Percentiles rank a stretch among this genome's conserved stretches.
phyloP scores from a whole-genome alignment of 257 asterid species.

The Anisodus acutangulus region DNA sequence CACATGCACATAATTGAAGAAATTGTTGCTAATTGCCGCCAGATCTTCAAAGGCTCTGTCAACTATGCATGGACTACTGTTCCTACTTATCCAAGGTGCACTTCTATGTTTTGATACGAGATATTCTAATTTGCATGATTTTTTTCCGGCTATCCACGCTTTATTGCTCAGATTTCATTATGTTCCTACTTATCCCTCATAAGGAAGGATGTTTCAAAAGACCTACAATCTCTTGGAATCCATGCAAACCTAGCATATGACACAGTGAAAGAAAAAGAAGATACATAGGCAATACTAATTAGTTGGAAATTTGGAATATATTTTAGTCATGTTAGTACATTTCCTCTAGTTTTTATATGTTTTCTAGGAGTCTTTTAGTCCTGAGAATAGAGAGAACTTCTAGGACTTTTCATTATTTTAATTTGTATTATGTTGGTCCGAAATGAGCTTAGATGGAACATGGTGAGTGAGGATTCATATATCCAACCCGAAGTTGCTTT shows the following conservation, averaged over 20 bases:
- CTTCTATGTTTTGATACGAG: background rate
- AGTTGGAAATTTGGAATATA: background rate
- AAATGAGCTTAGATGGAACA: too few relatives aligned
- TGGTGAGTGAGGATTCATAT: too few relatives aligned
- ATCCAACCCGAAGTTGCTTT: background rate
- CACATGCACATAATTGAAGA: slow-evolving; percentile 98
- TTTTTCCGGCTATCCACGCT: too few relatives aligned
- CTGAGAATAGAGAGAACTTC: too few relatives aligned
- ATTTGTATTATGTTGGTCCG: too few relatives aligned
- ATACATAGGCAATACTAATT: background rate
- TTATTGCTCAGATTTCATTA: too few relatives aligned
- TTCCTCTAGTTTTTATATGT: too few relatives aligned
- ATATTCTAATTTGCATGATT: too few relatives aligned
- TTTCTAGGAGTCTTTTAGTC: too few relatives aligned
- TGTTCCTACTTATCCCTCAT: background rate
- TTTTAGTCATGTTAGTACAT: background rate
- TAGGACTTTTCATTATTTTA: too few relatives aligned
- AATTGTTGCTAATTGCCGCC: slow-evolving; percentile 83
- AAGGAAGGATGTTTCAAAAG: background rate
- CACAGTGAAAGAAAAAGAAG: background rate
- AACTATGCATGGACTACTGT: slow-evolving; percentile 98
- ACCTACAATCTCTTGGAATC: background rate
- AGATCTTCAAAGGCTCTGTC: slow-evolving; percentile 93
- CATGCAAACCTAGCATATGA: background rate
- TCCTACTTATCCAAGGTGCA: slow-evolving; percentile 94